A percentile compares a stretch with the other conserved stretches of the same genome.
Conservation (phyloP, 306 rosid species). For the Inga oerstediana region DNA sequence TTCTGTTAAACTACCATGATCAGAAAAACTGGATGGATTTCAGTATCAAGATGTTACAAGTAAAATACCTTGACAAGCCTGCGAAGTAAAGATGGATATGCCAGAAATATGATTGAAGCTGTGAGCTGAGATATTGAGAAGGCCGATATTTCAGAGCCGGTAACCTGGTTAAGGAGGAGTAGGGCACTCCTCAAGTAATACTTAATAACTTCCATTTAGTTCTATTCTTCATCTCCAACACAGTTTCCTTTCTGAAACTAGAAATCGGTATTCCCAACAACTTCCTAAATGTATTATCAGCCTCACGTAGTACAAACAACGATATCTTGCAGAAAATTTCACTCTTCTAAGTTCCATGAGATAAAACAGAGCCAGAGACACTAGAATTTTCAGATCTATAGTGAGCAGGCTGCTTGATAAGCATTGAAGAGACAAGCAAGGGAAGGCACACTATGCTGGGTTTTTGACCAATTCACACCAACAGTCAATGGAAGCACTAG, state of each 20-base stretch:
- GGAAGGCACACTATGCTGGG: constrained; percentile 56
- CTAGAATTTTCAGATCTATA: constrained; percentile 49
- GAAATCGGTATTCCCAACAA: constrained; percentile 60
- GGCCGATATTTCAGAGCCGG: constrained; percentile 71
- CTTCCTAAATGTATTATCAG: constrained; percentile 67
- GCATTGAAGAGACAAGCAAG: constrained; percentile 75
- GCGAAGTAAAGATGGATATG: constrained; percentile 68
- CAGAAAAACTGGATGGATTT: constrained; percentile 24
- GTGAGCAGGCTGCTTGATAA: constrained; percentile 74
- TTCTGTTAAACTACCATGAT: constrained; percentile 27
- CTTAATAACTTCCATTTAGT: constrained; percentile 71
- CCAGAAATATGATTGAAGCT: constrained; percentile 60
- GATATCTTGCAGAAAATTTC: constrained; percentile 62
- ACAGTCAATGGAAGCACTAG: constrained; percentile 54
- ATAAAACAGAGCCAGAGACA: constrained; percentile 39
- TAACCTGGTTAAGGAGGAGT: constrained; percentile 71
- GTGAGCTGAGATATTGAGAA: constrained; percentile 69
- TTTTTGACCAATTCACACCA: constrained; percentile 63
- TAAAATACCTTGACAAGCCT: constrained; percentile 71
- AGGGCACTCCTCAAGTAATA: constrained; percentile 78
- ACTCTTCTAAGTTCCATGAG: constrained; percentile 52
- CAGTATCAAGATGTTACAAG: constrained; percentile 15
- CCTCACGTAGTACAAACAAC: constrained; percentile 70
- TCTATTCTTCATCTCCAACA: constrained; percentile 63
- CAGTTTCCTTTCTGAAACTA: constrained; percentile 60